Evolutionary conservation across 331 rosid species (phyloP).

Genomic region (Malus hybrid): DNA sequence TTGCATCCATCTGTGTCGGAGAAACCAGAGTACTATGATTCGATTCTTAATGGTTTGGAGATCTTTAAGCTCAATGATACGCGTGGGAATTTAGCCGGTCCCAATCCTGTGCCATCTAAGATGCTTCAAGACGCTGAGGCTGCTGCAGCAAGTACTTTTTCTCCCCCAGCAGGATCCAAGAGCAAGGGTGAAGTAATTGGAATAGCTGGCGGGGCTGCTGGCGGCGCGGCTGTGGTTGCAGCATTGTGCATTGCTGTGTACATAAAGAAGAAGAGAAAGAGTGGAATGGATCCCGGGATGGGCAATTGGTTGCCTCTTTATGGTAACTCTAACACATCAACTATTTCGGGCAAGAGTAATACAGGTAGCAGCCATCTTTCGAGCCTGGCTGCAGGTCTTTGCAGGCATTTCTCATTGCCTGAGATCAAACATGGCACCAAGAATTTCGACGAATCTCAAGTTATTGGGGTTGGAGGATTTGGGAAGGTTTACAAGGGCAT

Average conservation of each 20-base stretch:
- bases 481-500: conserved; percentile 48
- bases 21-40: conserved; percentile 35
- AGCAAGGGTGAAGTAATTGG: conserved; percentile 9
- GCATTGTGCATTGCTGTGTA: conserved; percentile 17
- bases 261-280: conserved; percentile 11
- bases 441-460: conserved; percentile 34
- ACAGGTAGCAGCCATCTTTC: conserved; percentile 25
- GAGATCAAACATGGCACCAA: conserved; percentile 36
- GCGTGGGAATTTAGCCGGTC: conserved; percentile 33
- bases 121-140: conserved; percentile 27
- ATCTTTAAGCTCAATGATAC: conserved; percentile 33
- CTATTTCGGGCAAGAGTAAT: conserved; percentile 12
- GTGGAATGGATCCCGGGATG: neutral
- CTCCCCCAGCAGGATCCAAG: neutral
- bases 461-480: conserved; percentile 50
- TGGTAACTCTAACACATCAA: conserved; percentile 11
- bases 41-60: conserved; percentile 44
- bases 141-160: neutral
- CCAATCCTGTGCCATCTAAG: conserved; percentile 32
- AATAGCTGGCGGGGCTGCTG: conserved; percentile 25
- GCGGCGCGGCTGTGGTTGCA: conserved; percentile 17
- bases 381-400: conserved; percentile 20
- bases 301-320: conserved; percentile 35
- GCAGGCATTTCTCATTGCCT: conserved; percentile 30
- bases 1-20: conserved; percentile 26